Evolutionary conservation across 371 early-diverging fungal genomes (phyloP).

Genomic region (Fennellomyces sp.): DNA sequence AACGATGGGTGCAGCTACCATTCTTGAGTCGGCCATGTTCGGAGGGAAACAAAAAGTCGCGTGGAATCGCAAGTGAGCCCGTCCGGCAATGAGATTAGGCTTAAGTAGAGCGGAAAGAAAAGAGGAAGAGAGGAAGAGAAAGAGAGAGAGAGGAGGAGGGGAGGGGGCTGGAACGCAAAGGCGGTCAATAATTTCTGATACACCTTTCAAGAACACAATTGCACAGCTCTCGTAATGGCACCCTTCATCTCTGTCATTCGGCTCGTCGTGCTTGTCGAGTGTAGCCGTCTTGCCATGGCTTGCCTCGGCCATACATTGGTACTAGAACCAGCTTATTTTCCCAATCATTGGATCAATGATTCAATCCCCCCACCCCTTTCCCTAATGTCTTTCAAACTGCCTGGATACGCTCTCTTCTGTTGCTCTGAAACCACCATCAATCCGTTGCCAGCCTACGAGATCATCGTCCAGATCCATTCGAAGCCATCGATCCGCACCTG

Average conservation of each 20-base stretch:
- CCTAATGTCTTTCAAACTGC: too few species aligned
- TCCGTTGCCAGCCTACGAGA: too few species aligned
- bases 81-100: neutral
- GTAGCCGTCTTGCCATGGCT: neutral
- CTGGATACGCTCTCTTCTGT: too few species aligned
- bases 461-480: too few species aligned
- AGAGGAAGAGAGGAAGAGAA: neutral
- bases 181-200: neutral
- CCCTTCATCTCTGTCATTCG: neutral
- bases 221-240: neutral
- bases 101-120: constrained; percentile 3
- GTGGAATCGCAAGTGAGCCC: neutral
- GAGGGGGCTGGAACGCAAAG: neutral
- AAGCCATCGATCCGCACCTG: too few species aligned
- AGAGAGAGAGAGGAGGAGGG: neutral
- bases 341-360: neutral
- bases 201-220: too few species aligned
- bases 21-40: constrained; percentile 13
- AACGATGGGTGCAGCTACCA: constrained; percentile 8
- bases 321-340: too few species aligned
- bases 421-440: too few species aligned
- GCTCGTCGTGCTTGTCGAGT: neutral
- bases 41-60: neutral
- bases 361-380: too few species aligned
- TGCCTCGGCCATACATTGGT: neutral